Evolutionary conservation across 495 filamentous ascomycete species (phyloP), one percentile per base, ranked within the genome.

Genomic region (Zalerion maritima): DNA sequence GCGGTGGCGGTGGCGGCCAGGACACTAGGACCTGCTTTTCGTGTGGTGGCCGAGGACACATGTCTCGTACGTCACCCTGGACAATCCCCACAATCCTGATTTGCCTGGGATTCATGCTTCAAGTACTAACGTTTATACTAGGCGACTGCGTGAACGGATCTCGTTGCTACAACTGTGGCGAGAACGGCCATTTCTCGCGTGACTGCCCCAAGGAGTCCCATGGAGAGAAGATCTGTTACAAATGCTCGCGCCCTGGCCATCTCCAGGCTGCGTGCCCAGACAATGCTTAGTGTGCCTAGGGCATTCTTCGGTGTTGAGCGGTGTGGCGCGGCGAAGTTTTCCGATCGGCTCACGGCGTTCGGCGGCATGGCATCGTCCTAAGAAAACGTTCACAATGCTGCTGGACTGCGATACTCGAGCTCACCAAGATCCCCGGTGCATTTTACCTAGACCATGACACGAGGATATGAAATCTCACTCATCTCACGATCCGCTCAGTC

Each of bases 151-250:
- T 91, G 26, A 89, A 96, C 47, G 89, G 89, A 32, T 85, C 86
- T 66, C 96, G 96, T 69, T 97, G 89, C 75, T 97, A 97, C 75
- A 96, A 96, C 73, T 97, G 89, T 50, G 89, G 89, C 35, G 81
- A 91, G 57, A 75, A 84, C 29, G 89, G 89, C 37, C 89, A 96
- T 58, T 69, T 94, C 42, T 86, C 80, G 36, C 81, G 89, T 32
- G 89, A 97, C 50, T 97, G 89, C 69, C 81, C 84, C 31, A 80
- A 84, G 41, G 87, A 93, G 57, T 73, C 77, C 27, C 50, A 47
- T 25, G 73, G 72, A 48, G 89, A 96, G 69, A 83, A 91, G 45
- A 84, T 87, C 48, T 97, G 89, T 75, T 97, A 97, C 67, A 89
- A 87, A 62, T 96, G 89, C 82, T 91, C 94, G 71, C 81, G 94